Conservation (phyloP, 192 early-diverging fungal species). For the Phlyctochytrium bullatum region DNA sequence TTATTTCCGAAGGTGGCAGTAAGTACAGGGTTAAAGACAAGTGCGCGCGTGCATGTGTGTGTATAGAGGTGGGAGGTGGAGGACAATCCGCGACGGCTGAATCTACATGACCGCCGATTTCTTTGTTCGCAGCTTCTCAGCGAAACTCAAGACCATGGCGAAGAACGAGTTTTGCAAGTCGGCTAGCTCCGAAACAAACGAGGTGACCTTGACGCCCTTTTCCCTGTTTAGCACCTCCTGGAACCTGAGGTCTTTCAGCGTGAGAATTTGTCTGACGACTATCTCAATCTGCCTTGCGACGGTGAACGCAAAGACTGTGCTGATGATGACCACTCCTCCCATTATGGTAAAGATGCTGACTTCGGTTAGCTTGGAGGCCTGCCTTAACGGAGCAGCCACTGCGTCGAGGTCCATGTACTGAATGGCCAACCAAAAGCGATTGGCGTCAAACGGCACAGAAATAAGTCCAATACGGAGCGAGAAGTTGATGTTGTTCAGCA, state of each 20-base stretch:
- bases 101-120: too few relatives aligned
- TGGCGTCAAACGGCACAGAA: neutral
- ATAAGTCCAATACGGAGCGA: neutral
- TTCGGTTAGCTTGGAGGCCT: neutral
- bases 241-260: conserved; percentile 17
- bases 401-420: conserved; percentile 1
- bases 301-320: conserved; percentile 1
- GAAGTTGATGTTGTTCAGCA: neutral
- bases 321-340: neutral
- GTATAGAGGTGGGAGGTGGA: too few relatives aligned
- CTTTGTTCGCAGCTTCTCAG: neutral
- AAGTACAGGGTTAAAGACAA: too few relatives aligned
- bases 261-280: conserved; percentile 12
- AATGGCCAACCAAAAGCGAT: neutral
- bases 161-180: conserved; percentile 13
- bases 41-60: too few relatives aligned
- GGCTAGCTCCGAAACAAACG: conserved; percentile 18
- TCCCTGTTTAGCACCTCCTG: conserved; percentile 12
- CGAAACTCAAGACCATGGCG: conserved; percentile 10
- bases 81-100: too few relatives aligned
- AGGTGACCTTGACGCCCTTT: conserved; percentile 8
- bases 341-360: conserved; percentile 20
- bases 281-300: conserved; percentile 9
- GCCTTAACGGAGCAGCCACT: neutral
- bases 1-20: too few relatives aligned